Conservation (phyloP, 257 asterid genomes). For the Solanum medicagineum region DNA sequence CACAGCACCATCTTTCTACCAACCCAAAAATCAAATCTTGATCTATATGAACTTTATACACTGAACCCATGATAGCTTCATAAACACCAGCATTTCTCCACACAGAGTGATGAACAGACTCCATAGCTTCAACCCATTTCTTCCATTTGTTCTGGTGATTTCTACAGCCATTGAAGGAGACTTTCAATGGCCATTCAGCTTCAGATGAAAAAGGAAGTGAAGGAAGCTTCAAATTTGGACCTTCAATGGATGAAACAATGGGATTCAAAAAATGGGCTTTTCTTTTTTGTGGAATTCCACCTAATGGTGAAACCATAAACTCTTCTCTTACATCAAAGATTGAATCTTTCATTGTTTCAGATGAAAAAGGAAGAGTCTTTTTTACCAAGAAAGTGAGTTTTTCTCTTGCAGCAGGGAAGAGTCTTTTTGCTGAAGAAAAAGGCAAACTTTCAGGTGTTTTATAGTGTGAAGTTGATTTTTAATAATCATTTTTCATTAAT, state of each 20-base stretch:
- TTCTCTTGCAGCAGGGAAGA: not conserved
- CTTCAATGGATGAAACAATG: not conserved
- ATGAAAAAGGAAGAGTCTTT: not conserved
- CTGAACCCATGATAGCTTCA: conserved; percentile 16
- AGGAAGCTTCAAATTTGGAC: conserved; percentile 18
- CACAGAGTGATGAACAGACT: not conserved
- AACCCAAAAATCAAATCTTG: conserved; percentile 14
- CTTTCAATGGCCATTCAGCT: conserved; percentile 15
- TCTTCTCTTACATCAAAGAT: conserved; percentile 16
- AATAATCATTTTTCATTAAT: not conserved
- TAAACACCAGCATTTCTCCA: conserved; percentile 26
- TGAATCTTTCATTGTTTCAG: not conserved
- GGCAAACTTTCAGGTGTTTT: not conserved
- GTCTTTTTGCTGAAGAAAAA: not conserved
- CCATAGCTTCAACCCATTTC: conserved; percentile 17
- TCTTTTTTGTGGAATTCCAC: conserved; percentile 8
- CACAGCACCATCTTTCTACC: conserved; percentile 25
- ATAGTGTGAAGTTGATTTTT: not conserved
- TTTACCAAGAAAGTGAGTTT: not conserved
- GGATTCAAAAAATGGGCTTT: conserved; percentile 19
- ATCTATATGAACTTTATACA: not conserved
- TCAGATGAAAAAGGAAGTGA: conserved; percentile 8
- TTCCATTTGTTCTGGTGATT: conserved; percentile 8
- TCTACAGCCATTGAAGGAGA: conserved; percentile 17
- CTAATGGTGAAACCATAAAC: conserved; percentile 23